Evolutionary conservation across 2,329 filamentous ascomycete species (phyloP), one percentile per base, ranked within the genome.

Genomic region (Zymoseptoria brevis): DNA sequence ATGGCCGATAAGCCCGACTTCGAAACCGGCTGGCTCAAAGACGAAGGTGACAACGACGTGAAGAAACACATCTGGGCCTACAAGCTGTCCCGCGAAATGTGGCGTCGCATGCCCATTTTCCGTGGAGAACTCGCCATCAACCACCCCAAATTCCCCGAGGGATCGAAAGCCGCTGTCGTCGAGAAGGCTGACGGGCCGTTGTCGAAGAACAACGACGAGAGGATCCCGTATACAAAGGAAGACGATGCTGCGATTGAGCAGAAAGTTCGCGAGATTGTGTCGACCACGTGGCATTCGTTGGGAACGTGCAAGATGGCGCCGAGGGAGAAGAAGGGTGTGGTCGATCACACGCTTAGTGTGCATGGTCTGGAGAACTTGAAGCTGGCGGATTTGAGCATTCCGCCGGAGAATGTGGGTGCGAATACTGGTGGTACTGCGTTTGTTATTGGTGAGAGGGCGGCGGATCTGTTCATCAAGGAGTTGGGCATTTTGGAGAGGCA

Each of bases 1-100:
- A 69, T 76, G 2, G 66, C 72, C 8, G 77, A 80, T 22, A 71
- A 75, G 0, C 72, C 80, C 4, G 80, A 85, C 60, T 86, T 87
- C 58, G 77, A 83, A 55, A 74, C 79, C 0, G 84, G 83, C 7
- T 85, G 79, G 69, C 76, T 87, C 30, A 77, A 72, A 4, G 80
- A 86, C 56, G 65, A 73, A 11, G 72, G 84, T 62, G 79, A 81
- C 1, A 70, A 83, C n/a, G 84, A 87, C 66, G 30, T 86, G 26
- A 81, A 81, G 68, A 82, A 79, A 65, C 79, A 82, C 11, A 64
- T 84, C 9, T 87, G 84, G 83, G 79, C 75, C 0, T 88, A 88
- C 75, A 88, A 88, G 71, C 81, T 80, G 65, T 76, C 78, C n/a
- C 82, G 86, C 2, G 84, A 86, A 69, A 79, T 87, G 56, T 74